Base-by-base conservation (phyloP, 192 early-diverging fungal genomes). In the Jimgerdemannia lactiflua region DNA sequence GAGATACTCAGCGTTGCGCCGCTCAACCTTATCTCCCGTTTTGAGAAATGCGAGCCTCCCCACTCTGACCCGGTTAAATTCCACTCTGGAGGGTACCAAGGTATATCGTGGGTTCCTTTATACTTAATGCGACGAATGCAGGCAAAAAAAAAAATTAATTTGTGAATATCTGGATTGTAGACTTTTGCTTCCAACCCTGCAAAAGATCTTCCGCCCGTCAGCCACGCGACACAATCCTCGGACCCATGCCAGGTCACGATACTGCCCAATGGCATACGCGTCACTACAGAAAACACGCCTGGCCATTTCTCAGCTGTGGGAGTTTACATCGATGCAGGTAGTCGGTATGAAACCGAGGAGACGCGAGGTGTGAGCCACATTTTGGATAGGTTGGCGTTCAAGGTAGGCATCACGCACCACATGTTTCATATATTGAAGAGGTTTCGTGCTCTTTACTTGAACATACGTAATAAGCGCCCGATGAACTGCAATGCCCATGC, bases 241-340 rank as follows among this genome's bases (percentile, higher is more conserved):
- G 81, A 78, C 9, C 64, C 79, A 9, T 76, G 77, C 19, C 79
- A 83, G 64, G 81, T 97, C 40, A 95, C 96, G 40, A 93, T 92
- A 40, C 87, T 99, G 3, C 80, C 93, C 8, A 99, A 99, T 80
- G 97, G 97, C 3, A 79, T 99, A 44, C 89, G 94, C 3, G 91
- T 99, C 7, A 91, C 93, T 0, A 92, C 96, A 0, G 91, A 94
- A 83, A 86, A 87, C 49, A 90, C 86, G 18, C 93, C 91, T 4
- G 95, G 95, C 4, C 96, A 99, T 77, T 99, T 99, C 85, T 89
- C 92, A 0, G 91, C 95, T 3, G 80, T 95, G 9, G 98, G 98
- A 39, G 92, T 97, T 4, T 95, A 95, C 76, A 89, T 98, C 4
- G 92, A 98, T 78, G 93, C 95, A 2, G 98, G 98, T 19, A 92